Evolutionary conservation across 108 stramenopile genomes (phyloP).

Genomic region (Conticribra weissflogii): DNA sequence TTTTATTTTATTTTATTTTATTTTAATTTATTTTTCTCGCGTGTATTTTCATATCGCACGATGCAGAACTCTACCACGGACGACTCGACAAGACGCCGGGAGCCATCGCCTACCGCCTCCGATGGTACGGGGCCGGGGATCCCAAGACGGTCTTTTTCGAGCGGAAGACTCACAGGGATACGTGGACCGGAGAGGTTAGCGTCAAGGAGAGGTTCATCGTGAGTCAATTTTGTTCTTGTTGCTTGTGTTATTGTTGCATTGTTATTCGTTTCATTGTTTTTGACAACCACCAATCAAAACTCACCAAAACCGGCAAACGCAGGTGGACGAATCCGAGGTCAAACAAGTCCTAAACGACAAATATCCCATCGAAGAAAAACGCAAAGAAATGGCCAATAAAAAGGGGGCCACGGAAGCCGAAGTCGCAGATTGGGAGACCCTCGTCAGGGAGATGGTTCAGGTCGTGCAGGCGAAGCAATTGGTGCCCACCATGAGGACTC

Average conservation of each 20-base stretch:
- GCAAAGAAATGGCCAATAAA: slow-evolving; percentile 67
- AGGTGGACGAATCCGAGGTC: slow-evolving; percentile 85
- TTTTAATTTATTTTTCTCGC: not conserved
- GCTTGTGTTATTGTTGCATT: not conserved
- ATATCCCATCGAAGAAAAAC: slow-evolving; percentile 86
- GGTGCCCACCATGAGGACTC: slow-evolving; percentile 94
- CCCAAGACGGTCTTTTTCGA: slow-evolving; percentile 94
- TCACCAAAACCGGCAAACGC: not conserved
- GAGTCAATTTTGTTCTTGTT: slow-evolving; percentile 30
- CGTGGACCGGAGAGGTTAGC: slow-evolving; percentile 95
- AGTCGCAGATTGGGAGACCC: slow-evolving; percentile 85
- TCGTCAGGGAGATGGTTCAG: slow-evolving; percentile 89
- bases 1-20: no score
- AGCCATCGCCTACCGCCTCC: slow-evolving; percentile 92
- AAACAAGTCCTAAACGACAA: slow-evolving; percentile 78
- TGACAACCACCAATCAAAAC: not conserved
- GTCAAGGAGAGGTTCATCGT: slow-evolving; percentile 98
- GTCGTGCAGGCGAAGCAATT: slow-evolving; percentile 91
- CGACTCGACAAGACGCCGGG: slow-evolving; percentile 95
- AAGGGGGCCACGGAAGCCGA: slow-evolving; percentile 89
- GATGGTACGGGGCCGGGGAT: slow-evolving; percentile 94
- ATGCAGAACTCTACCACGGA: slow-evolving; percentile 93
- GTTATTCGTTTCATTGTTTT: not conserved
- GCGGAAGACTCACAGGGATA: slow-evolving; percentile 98
- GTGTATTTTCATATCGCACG: not conserved